These are phyloP conservation scores for Beauveria australis DNA, from an alignment of 2,329 filamentous ascomycete genomes.

Conservation along the genomic window DNA sequence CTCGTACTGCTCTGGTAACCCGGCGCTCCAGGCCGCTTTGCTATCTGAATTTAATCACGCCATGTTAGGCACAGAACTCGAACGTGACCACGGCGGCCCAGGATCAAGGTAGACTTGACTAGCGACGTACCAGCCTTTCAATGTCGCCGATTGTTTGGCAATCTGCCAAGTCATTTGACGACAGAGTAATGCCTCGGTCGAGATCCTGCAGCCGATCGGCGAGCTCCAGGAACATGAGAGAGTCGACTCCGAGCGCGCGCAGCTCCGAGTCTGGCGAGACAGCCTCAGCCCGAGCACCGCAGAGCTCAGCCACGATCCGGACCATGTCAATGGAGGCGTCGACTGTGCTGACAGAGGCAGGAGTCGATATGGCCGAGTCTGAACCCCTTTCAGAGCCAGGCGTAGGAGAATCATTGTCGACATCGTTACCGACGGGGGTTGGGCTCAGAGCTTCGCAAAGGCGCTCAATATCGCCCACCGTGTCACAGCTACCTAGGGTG, in stretches of 20 bases:
- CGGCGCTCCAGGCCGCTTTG: neutral
- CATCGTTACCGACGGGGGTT: neutral
- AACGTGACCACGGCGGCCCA: neutral
- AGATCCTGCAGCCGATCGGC: neutral
- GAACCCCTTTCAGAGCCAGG: neutral
- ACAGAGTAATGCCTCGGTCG: neutral
- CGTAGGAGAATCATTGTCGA: neutral
- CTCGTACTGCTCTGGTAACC: neutral
- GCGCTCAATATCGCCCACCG: conserved; percentile 1
- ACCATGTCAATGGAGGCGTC: neutral
- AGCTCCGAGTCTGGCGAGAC: neutral
- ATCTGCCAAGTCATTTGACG: neutral
- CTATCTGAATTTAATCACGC: neutral
- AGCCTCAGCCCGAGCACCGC: neutral
- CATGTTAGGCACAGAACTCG: neutral
- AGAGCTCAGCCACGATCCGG: neutral
- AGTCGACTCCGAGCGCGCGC: neutral
- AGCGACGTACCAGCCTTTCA: neutral
- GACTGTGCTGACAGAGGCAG: neutral
- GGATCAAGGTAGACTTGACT: neutral
- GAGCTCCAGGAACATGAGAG: neutral
- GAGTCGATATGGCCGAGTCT: neutral
- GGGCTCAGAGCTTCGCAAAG: neutral
- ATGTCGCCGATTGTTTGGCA: neutral
- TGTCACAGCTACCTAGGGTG: neutral